Evolutionary conservation across 257 asterid species (phyloP).

Genomic region (Forsythia suspensa): DNA sequence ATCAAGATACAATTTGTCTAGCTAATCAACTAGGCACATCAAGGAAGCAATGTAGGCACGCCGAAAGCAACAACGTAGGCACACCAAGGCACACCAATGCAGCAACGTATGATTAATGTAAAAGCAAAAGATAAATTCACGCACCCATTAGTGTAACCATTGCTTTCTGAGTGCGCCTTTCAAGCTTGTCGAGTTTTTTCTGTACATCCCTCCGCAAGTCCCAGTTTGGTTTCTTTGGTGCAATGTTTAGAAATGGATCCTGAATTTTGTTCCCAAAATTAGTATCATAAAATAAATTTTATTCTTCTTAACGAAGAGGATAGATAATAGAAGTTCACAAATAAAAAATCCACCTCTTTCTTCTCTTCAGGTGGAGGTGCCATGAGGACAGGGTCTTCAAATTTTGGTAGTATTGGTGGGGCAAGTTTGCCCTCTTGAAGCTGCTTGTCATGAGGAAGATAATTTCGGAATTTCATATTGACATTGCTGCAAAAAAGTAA

Average conservation of each 20-base stretch:
- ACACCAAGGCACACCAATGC: too few species aligned
- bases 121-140: conserved; percentile 23
- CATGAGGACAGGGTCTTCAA: conserved; percentile 74
- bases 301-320: neutral
- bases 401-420: conserved; percentile 83
- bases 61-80: neutral
- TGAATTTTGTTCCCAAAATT: conserved; percentile 25
- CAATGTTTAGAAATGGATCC: conserved; percentile 96
- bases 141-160: conserved; percentile 71
- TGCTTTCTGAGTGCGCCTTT: conserved; percentile 86
- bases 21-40: neutral
- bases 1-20: neutral
- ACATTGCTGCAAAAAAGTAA: conserved; percentile 47
- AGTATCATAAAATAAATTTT: neutral
- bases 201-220: conserved; percentile 93
- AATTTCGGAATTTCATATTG: conserved; percentile 86
- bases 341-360: conserved; percentile 57
- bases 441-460: conserved; percentile 93
- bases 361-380: conserved; percentile 68
- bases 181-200: conserved; percentile 90
- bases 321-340: conserved; percentile 4
- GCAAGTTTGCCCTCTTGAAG: conserved; percentile 93
- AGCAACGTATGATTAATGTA: neutral
- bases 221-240: conserved; percentile 98
- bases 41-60: too few species aligned